Evolutionary conservation across 2,329 filamentous ascomycete genomes (phyloP).

Genomic region (Scolecobasidium constrictum): DNA sequence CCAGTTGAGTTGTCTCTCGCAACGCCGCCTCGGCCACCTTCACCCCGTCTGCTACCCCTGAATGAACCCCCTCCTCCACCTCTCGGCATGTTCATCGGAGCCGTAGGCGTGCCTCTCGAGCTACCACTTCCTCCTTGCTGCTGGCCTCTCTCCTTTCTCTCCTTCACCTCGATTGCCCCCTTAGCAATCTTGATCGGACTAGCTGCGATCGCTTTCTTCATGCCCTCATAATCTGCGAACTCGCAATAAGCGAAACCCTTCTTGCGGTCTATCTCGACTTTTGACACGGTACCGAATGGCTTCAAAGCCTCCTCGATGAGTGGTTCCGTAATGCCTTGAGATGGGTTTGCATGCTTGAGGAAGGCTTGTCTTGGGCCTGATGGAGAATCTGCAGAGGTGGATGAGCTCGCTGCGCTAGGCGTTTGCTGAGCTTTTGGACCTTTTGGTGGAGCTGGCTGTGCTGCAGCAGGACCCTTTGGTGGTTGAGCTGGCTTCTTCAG

Average conservation of each 20-base stretch:
- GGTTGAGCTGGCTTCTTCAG: constrained; percentile 25
- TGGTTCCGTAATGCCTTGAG: constrained; percentile 81
- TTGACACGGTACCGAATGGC: constrained; percentile 61
- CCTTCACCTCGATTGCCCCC: constrained; percentile 76
- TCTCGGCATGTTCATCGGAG: constrained; percentile 6
- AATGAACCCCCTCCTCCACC: too few species aligned
- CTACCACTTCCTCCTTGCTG: constrained; percentile 15
- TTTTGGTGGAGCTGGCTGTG: constrained; percentile 12
- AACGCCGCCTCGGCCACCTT: constrained; percentile 10
- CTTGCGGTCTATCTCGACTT: constrained; percentile 82
- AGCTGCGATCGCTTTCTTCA: constrained; percentile 69
- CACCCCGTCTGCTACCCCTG: constrained; percentile 11
- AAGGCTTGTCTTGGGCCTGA: constrained; percentile 38
- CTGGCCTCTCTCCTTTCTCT: constrained; percentile 52
- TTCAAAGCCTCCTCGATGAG: constrained; percentile 64
- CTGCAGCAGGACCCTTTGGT: constrained; percentile 21
- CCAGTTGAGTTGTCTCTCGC: constrained; percentile 3
- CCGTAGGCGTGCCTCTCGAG: background rate
- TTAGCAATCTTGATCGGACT: constrained; percentile 76
- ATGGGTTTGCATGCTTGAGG: constrained; percentile 56
- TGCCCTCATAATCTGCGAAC: constrained; percentile 60
- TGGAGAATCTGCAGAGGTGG: constrained; percentile 18
- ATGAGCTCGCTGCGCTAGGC: constrained; percentile 9
- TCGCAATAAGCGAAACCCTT: constrained; percentile 88
- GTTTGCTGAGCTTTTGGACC: constrained; percentile 12